Conservation (phyloP, 106 monocot genomes). For the Dactylorhiza incarnata region DNA sequence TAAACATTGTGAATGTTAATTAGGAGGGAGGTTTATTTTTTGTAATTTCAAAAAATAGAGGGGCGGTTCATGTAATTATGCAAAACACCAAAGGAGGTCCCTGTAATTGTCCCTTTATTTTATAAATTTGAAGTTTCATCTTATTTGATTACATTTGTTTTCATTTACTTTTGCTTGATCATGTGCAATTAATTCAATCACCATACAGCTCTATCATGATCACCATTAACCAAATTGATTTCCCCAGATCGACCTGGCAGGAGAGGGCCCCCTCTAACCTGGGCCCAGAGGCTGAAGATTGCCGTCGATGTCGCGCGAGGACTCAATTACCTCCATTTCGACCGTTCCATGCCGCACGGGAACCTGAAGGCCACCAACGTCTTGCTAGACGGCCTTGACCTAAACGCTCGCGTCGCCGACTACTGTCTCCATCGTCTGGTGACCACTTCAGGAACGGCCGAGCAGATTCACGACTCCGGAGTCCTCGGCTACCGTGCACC, state of each 20-base stretch:
- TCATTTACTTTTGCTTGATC: no score
- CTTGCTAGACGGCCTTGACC: slow-evolving; percentile 76
- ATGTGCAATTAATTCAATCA: no score
- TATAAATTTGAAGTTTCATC: no score
- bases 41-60: no score
- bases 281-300: slow-evolving; percentile 86
- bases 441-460: slow-evolving; percentile 67
- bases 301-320: slow-evolving; percentile 87
- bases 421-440: slow-evolving; percentile 96
- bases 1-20: no score
- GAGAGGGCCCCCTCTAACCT: slow-evolving; percentile 72
- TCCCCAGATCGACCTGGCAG: slow-evolving; percentile 84
- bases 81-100: no score
- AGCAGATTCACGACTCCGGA: slow-evolving; percentile 69
- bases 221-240: no score
- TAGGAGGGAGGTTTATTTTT: no score
- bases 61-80: no score
- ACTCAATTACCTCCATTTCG: slow-evolving; percentile 96
- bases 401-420: slow-evolving; percentile 82
- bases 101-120: no score
- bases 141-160: no score
- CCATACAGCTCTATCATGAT: no score
- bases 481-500: slow-evolving; percentile 87
- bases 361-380: slow-evolving; percentile 92
- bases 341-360: slow-evolving; percentile 84